Conservation (phyloP, 1,139 yeast genomes). For the Kodamaea anthophila region DNA sequence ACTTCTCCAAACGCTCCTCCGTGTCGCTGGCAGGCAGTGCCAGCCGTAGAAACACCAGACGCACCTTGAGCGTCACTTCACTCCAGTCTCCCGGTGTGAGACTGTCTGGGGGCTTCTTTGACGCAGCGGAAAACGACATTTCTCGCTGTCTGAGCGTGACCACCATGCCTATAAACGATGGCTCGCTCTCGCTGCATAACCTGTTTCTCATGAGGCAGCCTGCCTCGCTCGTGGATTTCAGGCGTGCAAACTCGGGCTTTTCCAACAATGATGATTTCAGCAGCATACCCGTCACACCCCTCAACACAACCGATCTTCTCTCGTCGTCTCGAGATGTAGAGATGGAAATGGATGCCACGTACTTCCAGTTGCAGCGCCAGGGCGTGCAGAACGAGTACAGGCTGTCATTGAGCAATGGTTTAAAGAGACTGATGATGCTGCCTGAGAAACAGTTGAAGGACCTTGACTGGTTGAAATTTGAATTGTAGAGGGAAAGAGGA, state of each 20-base stretch:
- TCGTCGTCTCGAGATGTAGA: conserved; percentile 10
- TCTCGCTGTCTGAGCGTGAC: conserved; percentile 14
- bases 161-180: conserved; percentile 20
- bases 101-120: conserved; percentile 20
- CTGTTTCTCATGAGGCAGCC: conserved; percentile 7
- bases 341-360: conserved; percentile 8
- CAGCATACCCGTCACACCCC: conserved; percentile 15
- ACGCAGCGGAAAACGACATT: conserved; percentile 16
- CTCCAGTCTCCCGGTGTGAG: conserved; percentile 16
- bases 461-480: conserved; percentile 45
- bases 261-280: conserved; percentile 4
- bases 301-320: conserved; percentile 17
- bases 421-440: conserved; percentile 14
- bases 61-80: conserved; percentile 5
- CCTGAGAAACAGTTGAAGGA: conserved; percentile 15
- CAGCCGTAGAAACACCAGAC: conserved; percentile 5
- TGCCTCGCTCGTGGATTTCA: conserved; percentile 6
- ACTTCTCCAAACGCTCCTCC: conserved; percentile 12
- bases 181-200: conserved; percentile 15
- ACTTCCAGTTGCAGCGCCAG: conserved; percentile 8
- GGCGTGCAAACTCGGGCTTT: conserved; percentile 3
- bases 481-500: too few species aligned
- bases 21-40: conserved; percentile 9
- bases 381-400: conserved; percentile 10
- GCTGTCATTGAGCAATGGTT: conserved; percentile 25